Base-by-base conservation (phyloP, 1,139 yeast genomes). In the Magnusiomyces fungicola region DNA sequence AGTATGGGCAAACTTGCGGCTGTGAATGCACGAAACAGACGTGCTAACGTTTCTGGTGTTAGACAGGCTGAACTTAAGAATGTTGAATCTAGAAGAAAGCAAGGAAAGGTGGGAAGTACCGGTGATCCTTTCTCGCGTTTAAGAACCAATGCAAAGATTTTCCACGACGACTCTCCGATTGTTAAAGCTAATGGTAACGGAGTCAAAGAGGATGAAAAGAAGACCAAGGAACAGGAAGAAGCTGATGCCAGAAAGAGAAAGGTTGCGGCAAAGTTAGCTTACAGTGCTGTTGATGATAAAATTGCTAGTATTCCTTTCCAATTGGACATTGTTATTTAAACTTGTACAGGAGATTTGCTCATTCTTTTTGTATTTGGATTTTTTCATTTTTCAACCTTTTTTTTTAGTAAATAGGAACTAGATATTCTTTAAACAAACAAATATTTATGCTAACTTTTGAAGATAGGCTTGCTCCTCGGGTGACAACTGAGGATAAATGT, bases 51-150 rank as follows among this genome's bases (percentile, higher is more conserved):
- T 63, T 80, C 80, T 46, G 80, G 79, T 50, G 80, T 89, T 55
- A 80, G 95, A 59, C 77, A 78, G 59, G 96, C 96, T 0, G 97
- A 90, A 64, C 69, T 81, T 47, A 74, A 73, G 59, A 78, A 82
- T 42, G 73, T 75, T 5, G 84, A 79, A 55, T 74, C 74, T 59
- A 73, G 82, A 50, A 78, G 82, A 59, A 68, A 74, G 52, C 65
- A 63, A 36, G 53, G 60, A 32, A 71, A 69, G 45, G 74, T 72
- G 30, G 73, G 76, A 48, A 70, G 71, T 19, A 75, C 71, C 48
- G 79, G 83, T 7, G 95, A 92, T 69, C 97, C 98, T 32, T 92
- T 92, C 67, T 81, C 88, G 55, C 78, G 97, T 65, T 76, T 92
- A 61, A 83, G 88, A 64, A 90, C 97, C 0, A 82, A 80, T 53